Evolutionary conservation across 225 moss, liverwort and hornwort species (phyloP).

Genomic region (Neckera pumila): DNA sequence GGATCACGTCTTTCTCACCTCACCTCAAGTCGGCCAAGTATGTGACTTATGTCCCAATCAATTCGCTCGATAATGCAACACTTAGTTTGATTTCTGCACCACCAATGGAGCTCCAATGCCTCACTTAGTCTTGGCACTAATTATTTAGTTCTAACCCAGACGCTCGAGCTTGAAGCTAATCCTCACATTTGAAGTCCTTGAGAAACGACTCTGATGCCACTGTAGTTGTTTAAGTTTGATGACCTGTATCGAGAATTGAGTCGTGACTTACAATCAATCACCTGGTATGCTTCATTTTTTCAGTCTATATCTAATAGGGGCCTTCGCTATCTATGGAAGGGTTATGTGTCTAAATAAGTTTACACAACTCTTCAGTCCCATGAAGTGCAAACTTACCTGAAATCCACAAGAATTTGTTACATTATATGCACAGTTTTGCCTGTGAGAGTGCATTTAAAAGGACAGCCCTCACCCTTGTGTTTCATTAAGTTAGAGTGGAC

Average conservation of each 20-base stretch:
- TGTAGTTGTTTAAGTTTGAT: not conserved
- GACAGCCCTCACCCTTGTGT: not conserved
- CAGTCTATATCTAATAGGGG: too few species aligned
- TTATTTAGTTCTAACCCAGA: too few species aligned
- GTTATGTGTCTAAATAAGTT: not conserved
- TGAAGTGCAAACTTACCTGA: not conserved
- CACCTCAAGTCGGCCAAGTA: not conserved
- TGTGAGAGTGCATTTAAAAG: not conserved
- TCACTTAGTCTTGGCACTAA: too few species aligned
- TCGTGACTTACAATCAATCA: not conserved
- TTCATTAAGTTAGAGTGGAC: too few species aligned
- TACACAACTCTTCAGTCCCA: too few species aligned
- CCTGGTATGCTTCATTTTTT: not conserved
- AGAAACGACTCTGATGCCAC: not conserved
- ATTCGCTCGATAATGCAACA: not conserved
- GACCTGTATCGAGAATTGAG: not conserved
- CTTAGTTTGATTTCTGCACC: not conserved
- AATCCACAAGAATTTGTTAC: not conserved
- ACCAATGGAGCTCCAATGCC: not conserved
- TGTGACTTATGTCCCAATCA: not conserved
- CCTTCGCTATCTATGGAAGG: not conserved
- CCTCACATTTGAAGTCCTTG: not conserved
- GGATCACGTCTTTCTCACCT: not conserved
- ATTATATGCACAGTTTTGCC: not conserved
- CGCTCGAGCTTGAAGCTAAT: not conserved